These are phyloP conservation scores for Dacryopinax primogenitus DNA, from an alignment of 768 basidiomycete genomes.

Conservation along the genomic window DNA sequence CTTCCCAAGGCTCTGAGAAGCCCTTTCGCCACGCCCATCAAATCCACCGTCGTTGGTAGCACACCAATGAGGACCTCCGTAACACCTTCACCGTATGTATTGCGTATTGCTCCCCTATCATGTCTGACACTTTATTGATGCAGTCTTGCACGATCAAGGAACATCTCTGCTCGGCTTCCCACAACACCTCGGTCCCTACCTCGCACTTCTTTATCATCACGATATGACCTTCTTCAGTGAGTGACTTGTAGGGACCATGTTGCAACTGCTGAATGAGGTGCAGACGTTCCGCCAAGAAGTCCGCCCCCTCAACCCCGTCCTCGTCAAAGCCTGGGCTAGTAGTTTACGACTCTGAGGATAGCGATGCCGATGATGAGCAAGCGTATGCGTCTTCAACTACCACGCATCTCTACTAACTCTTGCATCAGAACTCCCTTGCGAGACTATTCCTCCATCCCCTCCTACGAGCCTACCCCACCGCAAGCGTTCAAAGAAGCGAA, in stretches of 20 bases:
- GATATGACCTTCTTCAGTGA: not conserved
- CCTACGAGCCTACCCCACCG: not conserved
- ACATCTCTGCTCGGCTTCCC: not conserved
- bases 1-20: not conserved
- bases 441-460: not conserved
- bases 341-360: not conserved
- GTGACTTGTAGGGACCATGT: not conserved
- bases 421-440: not conserved
- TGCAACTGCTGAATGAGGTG: not conserved
- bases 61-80: not conserved
- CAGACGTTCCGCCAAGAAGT: not conserved
- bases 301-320: not conserved
- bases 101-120: not conserved
- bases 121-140: not conserved
- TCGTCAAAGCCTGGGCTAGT: not conserved
- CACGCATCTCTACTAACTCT: not conserved
- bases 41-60: not conserved
- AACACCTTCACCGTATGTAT: not conserved
- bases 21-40: not conserved
- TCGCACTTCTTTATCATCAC: not conserved
- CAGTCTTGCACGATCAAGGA: not conserved
- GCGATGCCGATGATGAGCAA: not conserved
- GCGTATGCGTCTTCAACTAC: not conserved
- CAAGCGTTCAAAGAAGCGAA: not conserved
- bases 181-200: not conserved